Base-by-base conservation (phyloP, 768 basidiomycete species). In the Pleurotus ostreatus region DNA sequence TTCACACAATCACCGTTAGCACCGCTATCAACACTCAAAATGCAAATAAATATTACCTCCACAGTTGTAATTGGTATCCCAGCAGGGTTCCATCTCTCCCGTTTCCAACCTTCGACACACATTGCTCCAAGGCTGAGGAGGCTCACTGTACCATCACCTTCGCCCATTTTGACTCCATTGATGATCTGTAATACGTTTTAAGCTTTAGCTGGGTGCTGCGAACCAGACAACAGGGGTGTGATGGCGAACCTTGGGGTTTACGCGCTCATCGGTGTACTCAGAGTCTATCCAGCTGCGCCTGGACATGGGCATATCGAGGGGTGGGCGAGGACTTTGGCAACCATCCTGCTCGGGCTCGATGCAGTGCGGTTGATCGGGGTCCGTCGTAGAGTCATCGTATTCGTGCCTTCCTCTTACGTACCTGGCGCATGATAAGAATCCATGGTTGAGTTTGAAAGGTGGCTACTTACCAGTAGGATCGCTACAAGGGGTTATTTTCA, bases 91-190 rank as follows among this genome's bases (percentile, higher is more conserved):
- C 93, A 98, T 54, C 86, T 77, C 59, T 79, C 79, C 56, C 85
- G 77, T 69, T 89, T 90, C 96, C 95, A 97, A 5, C 95, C 96
- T 65, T 94, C 92, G 9, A 89, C 86, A 64, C 96, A 98, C 94
- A 98, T 97, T n/a, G 90, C 85, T 13, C 94, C 96, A 53, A 94
- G 76, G 61, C 89, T 92, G 34, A 95, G 65, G 41, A 94, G 71
- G 62, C 85, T 84, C 20, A 94, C 94, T 2, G 97, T 98, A 11
- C 97, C 96, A 67, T 98, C 97, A 6, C 94, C 96, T 73, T 97
- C 94, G 40, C 93, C 92, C 70, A 95, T 85, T 61, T 89, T 91
- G 53, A 98, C 92, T 9, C 95, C 95, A 59, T 90, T 92, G 52
- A 79, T 74, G 47, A 92, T 73, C 86, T 86, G 30, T 16, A 51